A percentile compares a stretch with the other conserved stretches of the same genome.
Evolutionary conservation across 257 asterid species (phyloP).

Genomic region (Scutellaria baicalensis): DNA sequence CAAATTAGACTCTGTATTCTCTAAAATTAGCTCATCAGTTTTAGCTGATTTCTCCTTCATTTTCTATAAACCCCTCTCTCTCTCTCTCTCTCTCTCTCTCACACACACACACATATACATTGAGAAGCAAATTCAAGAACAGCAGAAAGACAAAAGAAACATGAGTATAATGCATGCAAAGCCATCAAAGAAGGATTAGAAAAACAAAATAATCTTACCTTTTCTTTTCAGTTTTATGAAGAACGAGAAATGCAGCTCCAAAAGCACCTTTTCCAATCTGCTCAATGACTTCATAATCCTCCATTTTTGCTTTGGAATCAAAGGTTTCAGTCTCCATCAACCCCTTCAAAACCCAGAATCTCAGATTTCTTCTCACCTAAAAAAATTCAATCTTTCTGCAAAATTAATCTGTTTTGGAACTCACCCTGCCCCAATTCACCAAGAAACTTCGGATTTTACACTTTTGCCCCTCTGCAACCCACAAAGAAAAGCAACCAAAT

Average conservation of each 20-base stretch:
- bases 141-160: slow-evolving; percentile 1
- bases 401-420: background rate
- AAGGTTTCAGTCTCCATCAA: slow-evolving; percentile 52
- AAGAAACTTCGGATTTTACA: slow-evolving; percentile 17
- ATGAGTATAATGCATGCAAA: slow-evolving; percentile 12
- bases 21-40: too few relatives aligned
- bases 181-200: background rate
- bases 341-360: slow-evolving; percentile 25
- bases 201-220: slow-evolving; percentile 37
- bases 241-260: slow-evolving; percentile 76
- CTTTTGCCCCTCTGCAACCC: background rate
- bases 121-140: slow-evolving; percentile 5
- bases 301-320: slow-evolving; percentile 56
- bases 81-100: background rate
- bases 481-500: slow-evolving; percentile 14
- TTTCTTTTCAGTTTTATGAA: slow-evolving; percentile 57
- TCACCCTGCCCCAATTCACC: slow-evolving; percentile 16
- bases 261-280: slow-evolving; percentile 92
- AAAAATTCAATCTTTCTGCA: slow-evolving; percentile 10
- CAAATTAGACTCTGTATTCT: too few relatives aligned
- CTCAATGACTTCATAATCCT: slow-evolving; percentile 68
- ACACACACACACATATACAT: background rate
- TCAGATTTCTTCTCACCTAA: slow-evolving; percentile 18
- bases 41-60: too few relatives aligned
- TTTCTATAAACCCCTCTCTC: too few relatives aligned